Evolutionary conservation across 176 grass and related monocot species (phyloP).

Genomic region (Triticum urartu): DNA sequence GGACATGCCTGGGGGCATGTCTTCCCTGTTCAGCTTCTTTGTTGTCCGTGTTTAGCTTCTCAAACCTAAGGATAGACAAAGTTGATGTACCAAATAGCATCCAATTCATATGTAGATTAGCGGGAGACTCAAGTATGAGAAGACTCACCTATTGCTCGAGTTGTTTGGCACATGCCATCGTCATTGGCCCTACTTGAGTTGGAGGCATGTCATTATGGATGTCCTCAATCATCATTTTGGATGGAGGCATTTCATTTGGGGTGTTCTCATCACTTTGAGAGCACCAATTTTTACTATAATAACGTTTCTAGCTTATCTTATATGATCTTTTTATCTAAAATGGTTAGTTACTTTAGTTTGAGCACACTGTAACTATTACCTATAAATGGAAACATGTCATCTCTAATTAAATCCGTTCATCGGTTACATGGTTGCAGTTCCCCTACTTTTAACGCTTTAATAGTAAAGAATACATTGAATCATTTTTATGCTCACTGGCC

Average conservation of each 20-base stretch:
- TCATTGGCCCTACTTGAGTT: neutral
- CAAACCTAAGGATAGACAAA: neutral
- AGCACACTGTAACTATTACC: neutral
- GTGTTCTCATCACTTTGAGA: neutral
- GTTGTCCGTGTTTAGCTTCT: neutral
- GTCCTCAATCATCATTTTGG: neutral
- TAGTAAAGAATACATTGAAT: neutral
- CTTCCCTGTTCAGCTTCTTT: neutral
- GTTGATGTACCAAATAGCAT: neutral
- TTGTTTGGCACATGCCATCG: neutral
- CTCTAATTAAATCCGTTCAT: neutral
- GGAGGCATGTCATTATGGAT: neutral
- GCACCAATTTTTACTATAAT: neutral
- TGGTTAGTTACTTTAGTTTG: neutral
- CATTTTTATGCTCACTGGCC: conserved; percentile 1
- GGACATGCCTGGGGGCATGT: neutral
- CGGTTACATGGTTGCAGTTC: neutral
- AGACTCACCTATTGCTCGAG: neutral
- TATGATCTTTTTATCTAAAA: neutral
- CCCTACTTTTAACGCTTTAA: neutral
- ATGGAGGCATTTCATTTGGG: neutral
- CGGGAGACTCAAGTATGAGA: neutral
- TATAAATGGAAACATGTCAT: neutral
- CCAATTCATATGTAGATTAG: neutral
- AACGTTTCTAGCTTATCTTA: conserved; percentile 1